Base-by-base conservation (phyloP, 495 filamentous ascomycete species). In the Penicillium odoratum region DNA sequence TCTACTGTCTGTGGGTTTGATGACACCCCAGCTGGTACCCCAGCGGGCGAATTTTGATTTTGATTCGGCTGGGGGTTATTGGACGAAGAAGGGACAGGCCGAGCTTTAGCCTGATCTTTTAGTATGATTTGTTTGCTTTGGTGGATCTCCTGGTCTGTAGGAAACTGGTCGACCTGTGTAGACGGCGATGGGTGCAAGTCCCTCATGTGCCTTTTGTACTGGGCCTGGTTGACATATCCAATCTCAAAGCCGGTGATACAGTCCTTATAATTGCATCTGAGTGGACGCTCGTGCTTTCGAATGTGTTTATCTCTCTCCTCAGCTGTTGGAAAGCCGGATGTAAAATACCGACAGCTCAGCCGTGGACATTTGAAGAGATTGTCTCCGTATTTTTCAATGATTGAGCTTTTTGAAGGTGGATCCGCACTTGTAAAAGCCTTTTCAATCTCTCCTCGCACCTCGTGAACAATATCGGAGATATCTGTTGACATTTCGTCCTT, bases 191-290 rank as follows among this genome's bases (percentile, higher is more conserved):
- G 51, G 36, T 54, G 51, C 10, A 45, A 30, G 6, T 15, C 28
- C 26, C 26, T 54, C 51, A 45, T 54, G 18, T 54, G 51, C 25
- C 40, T 54, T 8, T 54, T 54, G 40, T 44, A 45, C 9, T 54
- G 36, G 18, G 40, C 9, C 5, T 29, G 18, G 16, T 21, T 43
- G 7, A 25, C 36, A 9, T 45, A 54, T 7, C 51, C 51, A 21
- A 54, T 54, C 5, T 54, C 38, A 33, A 45, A 54, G 3, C 51
- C 36, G 36, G 36, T 42, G 3, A 31, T 44, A 40, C 51, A 54
- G 9, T 44, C 28, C 21, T 43, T 29, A 18, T 54, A 9, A 5
- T 45, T 54, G 42, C 51, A 54, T 30, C 51, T 7, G 36, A 43
- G 15, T n/a, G 51, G 51, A 4, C 21, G 34, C 7, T 54, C 51